phyloP scores from a whole-genome alignment of 495 filamentous ascomycete species.

The Apiosordaria backusii region DNA sequence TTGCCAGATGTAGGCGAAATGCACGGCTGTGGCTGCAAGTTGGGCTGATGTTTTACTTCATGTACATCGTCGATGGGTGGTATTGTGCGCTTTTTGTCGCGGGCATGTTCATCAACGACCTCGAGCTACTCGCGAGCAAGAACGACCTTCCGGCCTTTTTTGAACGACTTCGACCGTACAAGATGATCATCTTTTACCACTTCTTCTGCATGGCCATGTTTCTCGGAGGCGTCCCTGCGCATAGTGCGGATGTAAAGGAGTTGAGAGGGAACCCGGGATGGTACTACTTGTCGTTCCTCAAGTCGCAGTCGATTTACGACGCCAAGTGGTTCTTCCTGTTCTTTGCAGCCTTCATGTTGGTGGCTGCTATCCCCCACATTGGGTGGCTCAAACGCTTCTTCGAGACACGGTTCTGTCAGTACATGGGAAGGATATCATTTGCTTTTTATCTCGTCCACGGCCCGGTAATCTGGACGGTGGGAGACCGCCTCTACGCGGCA shows the following conservation, averaged over 20 bases:
- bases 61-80: conserved; percentile 48
- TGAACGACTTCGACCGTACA: conserved; percentile 35
- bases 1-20: conserved; percentile 33
- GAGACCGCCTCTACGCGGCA: conserved; percentile 49
- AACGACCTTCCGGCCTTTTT: conserved; percentile 41
- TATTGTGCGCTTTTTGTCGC: conserved; percentile 43
- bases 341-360: conserved; percentile 53
- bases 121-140: conserved; percentile 43
- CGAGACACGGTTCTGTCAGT: conserved; percentile 57
- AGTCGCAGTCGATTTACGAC: conserved; percentile 50
- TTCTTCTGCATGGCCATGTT: conserved; percentile 42
- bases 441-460: conserved; percentile 65
- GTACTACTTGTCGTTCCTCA: conserved; percentile 46
- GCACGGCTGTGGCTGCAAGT: conserved; percentile 35
- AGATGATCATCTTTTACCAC: conserved; percentile 43
- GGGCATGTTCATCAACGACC: conserved; percentile 48
- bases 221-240: conserved; percentile 47
- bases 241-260: conserved; percentile 30
- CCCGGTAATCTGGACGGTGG: conserved; percentile 48
- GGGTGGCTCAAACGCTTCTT: conserved; percentile 52
- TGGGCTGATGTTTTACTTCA: conserved; percentile 37
- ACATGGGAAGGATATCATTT: conserved; percentile 61
- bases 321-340: conserved; percentile 47
- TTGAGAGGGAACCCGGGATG: conserved; percentile 42
- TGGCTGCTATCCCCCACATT: conserved; percentile 46